These are phyloP conservation scores for Ceratocystis eucalypticola DNA, from an alignment of 2,329 filamentous ascomycete species.

Conservation along the genomic window DNA sequence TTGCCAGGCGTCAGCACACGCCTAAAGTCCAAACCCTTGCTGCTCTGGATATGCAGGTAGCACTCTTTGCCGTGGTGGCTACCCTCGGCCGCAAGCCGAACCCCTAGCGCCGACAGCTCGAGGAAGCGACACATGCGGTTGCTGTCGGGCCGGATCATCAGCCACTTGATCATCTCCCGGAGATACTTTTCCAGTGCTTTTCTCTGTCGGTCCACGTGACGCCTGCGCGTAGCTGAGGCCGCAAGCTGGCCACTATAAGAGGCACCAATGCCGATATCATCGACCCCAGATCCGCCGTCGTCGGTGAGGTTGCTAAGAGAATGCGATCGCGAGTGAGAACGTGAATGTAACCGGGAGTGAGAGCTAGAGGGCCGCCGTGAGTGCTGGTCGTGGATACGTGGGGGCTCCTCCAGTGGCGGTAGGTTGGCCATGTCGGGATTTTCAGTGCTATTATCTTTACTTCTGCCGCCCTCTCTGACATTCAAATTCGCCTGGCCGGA, in stretches of 20 bases:
- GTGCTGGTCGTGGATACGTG: slow-evolving; percentile 16
- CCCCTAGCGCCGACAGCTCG: slow-evolving; percentile 84
- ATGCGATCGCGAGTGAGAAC: neutral
- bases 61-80: slow-evolving; percentile 98
- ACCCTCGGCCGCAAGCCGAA: slow-evolving; percentile 84
- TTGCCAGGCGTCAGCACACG: slow-evolving; percentile 65
- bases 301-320: slow-evolving; percentile 28
- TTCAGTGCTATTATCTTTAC: neutral
- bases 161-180: slow-evolving; percentile 85
- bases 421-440: neutral
- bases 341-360: neutral
- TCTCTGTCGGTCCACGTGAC: slow-evolving; percentile 71
- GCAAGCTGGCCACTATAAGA: slow-evolving; percentile 37
- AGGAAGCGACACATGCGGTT: slow-evolving; percentile 93
- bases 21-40: slow-evolving; percentile 76
- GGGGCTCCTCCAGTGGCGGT: slow-evolving; percentile 24
- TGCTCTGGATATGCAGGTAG: slow-evolving; percentile 79
- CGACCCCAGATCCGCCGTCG: slow-evolving; percentile 32
- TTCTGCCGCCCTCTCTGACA: slow-evolving; percentile 1
- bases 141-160: slow-evolving; percentile 93
- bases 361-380: neutral
- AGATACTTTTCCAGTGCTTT: slow-evolving; percentile 80
- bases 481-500: neutral
- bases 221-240: slow-evolving; percentile 36
- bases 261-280: slow-evolving; percentile 23